These are phyloP conservation scores for Trypanosoma melophagium DNA, from an alignment of 208 protist genomes.

Conservation along the genomic window DNA sequence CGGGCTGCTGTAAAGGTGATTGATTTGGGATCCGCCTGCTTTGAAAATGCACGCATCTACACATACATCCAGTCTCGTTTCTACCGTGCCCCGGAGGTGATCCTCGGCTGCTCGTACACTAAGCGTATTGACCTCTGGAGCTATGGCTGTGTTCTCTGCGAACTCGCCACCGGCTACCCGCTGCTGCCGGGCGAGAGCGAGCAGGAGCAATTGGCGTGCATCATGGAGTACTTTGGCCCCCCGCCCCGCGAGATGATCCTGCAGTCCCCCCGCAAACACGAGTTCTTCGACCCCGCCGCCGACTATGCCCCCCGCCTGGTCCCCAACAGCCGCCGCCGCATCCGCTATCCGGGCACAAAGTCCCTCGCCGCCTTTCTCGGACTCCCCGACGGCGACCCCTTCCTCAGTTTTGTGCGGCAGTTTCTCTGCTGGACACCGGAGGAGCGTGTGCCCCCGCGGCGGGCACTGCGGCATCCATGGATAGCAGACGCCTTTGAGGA, in stretches of 20 bases:
- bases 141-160: conserved; percentile 92
- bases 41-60: conserved; percentile 83
- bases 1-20: conserved; percentile 94
- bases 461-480: conserved; percentile 79
- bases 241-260: conserved; percentile 58
- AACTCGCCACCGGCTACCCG: conserved; percentile 91
- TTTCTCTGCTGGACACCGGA: conserved; percentile 75
- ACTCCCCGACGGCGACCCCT: conserved; percentile 50
- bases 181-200: conserved; percentile 90
- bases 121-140: conserved; percentile 92
- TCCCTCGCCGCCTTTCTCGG: conserved; percentile 59
- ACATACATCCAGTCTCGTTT: conserved; percentile 94
- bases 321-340: conserved; percentile 34
- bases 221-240: conserved; percentile 86
- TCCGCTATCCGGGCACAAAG: conserved; percentile 46
- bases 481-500: conserved; percentile 51
- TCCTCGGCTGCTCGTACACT: conserved; percentile 76
- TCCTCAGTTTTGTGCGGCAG: conserved; percentile 66
- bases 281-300: conserved; percentile 47
- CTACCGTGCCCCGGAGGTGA: conserved; percentile 91
- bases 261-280: conserved; percentile 35
- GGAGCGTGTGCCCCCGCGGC: conserved; percentile 46
- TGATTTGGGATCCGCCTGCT: conserved; percentile 97
- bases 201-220: conserved; percentile 78
- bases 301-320: conserved; percentile 41